These are phyloP conservation scores for Claviceps fusiformis DNA, from an alignment of 2,329 filamentous ascomycete genomes.

Conservation along the genomic window DNA sequence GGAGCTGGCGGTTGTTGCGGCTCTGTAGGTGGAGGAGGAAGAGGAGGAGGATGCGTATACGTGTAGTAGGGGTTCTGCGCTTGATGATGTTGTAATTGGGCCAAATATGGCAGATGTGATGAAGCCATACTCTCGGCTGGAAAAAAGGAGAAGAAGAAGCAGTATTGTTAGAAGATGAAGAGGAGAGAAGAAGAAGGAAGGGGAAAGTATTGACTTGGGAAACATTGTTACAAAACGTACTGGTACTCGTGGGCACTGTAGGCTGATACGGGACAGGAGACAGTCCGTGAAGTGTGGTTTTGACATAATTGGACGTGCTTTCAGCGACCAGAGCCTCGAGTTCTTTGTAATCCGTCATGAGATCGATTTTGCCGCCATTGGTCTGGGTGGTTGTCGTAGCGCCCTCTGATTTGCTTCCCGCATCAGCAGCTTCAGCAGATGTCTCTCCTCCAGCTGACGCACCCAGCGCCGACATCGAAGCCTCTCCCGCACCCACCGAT, in stretches of 20 bases:
- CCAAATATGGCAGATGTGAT: conserved; percentile 23
- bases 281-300: conserved; percentile 28
- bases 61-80: conserved; percentile 23
- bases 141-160: background rate
- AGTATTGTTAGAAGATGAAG: conserved; percentile 1
- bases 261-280: conserved; percentile 30
- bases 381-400: conserved; percentile 11
- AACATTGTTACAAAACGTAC: conserved; percentile 12
- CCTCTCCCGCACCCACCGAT: conserved; percentile 2
- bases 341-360: conserved; percentile 27
- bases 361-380: conserved; percentile 18
- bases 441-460: conserved; percentile 12
- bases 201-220: background rate
- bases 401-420: conserved; percentile 12
- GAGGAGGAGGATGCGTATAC: conserved; percentile 21
- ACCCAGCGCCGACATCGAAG: conserved; percentile 4
- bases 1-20: conserved; percentile 15
- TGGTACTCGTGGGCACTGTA: conserved; percentile 25
- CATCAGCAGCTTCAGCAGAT: conserved; percentile 12
- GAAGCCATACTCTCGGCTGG: conserved; percentile 18
- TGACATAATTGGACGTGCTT: conserved; percentile 31
- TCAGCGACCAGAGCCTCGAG: conserved; percentile 29
- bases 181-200: background rate
- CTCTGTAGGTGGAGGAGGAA: conserved; percentile 24
- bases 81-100: conserved; percentile 24